Conservation (phyloP, 164 flowering plant genomes). For the Litsea cubeba region DNA sequence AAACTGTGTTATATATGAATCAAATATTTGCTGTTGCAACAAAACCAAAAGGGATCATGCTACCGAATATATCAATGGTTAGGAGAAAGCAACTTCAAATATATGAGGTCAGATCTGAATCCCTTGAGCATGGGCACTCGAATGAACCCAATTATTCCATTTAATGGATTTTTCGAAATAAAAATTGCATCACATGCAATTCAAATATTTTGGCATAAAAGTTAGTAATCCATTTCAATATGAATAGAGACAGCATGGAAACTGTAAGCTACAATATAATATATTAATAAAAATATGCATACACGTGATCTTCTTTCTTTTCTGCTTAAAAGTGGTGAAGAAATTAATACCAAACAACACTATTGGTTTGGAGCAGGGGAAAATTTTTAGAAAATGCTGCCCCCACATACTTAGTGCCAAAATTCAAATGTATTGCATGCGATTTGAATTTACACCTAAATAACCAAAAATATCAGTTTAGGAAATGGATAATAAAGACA, state of each 20-base stretch:
- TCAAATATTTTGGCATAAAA: background rate
- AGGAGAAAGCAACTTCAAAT: background rate
- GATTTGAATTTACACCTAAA: background rate
- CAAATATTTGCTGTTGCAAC: background rate
- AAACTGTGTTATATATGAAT: too few relatives aligned
- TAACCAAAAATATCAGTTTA: background rate
- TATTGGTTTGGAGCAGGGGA: too few relatives aligned
- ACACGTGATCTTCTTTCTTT: too few relatives aligned
- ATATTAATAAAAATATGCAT: too few relatives aligned
- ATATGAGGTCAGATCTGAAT: background rate
- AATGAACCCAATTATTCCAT: background rate
- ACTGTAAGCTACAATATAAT: background rate
- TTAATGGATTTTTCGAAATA: too few relatives aligned
- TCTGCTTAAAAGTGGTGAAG: too few relatives aligned
- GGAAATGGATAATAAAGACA: background rate
- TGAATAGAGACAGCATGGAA: background rate
- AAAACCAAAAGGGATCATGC: background rate
- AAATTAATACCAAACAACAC: too few relatives aligned
- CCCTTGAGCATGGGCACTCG: background rate
- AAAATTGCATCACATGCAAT: background rate
- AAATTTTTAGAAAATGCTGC: background rate
- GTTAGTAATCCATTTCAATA: background rate
- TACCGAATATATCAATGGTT: background rate
- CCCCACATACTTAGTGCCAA: background rate
- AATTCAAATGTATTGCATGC: background rate